Evolutionary conservation across 129 eudicot species (phyloP).

Genomic region (Rutidosis leptorrhynchoides): DNA sequence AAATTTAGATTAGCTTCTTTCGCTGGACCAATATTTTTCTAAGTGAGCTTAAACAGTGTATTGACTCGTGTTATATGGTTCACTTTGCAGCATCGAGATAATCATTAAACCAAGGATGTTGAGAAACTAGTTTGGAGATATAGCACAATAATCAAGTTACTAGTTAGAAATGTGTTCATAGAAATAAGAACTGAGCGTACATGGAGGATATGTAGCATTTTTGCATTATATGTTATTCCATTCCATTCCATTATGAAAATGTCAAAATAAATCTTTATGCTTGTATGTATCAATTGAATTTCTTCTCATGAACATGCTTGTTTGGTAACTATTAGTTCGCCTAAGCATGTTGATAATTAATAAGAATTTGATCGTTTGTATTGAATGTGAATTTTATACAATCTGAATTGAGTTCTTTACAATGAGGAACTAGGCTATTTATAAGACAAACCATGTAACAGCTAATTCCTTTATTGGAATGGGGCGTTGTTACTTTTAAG

Average conservation of each 20-base stretch:
- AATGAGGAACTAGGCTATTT: no score
- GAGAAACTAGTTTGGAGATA: constrained; percentile 18
- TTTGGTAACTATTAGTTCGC: no score
- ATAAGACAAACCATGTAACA: no score
- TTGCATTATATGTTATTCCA: background rate
- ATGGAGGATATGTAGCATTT: constrained; percentile 13
- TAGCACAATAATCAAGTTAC: no score
- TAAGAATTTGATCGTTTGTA: no score
- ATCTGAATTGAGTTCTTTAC: no score
- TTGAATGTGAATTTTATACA: no score
- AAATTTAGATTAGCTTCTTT: background rate
- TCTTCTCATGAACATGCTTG: no score
- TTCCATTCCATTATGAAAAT: constrained; percentile 14
- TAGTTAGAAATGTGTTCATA: constrained; percentile 17
- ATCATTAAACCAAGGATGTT: constrained; percentile 23
- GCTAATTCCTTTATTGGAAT: no score
- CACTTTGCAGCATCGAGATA: constrained; percentile 25
- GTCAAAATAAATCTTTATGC: background rate
- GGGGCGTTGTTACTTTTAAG: no score
- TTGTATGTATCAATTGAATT: background rate
- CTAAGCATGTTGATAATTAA: no score
- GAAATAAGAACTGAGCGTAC: constrained; percentile 14
- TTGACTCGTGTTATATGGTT: constrained; percentile 6
- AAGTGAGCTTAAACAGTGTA: background rate
- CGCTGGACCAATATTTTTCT: background rate